Evolutionary conservation across 164 flowering plant genomes (phyloP).

Genomic region (Cinnamomum chago): DNA sequence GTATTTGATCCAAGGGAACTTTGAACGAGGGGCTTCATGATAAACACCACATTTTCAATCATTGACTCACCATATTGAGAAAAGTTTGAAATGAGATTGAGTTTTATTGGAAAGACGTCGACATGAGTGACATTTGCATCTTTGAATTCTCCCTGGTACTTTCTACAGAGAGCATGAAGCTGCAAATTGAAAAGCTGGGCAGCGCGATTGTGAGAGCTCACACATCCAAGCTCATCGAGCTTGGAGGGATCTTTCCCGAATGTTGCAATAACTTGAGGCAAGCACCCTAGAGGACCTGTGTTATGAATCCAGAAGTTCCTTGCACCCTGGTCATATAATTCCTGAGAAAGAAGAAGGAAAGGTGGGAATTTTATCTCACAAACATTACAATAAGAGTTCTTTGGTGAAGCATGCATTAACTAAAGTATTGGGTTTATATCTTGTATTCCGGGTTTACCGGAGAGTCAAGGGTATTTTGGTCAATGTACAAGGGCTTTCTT

Average conservation of each 20-base stretch:
- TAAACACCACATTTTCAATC: not conserved
- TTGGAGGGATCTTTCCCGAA: conserved; percentile 83
- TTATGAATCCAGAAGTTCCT: conserved; percentile 94
- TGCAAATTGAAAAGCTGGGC: conserved; percentile 81
- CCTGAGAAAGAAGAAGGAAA: conserved; percentile 27
- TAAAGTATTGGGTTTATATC: too few species aligned
- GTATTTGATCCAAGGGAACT: not conserved
- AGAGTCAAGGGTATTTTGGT: too few species aligned
- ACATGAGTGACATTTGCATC: conserved; percentile 70
- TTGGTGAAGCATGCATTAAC: too few species aligned
- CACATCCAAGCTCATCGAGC: conserved; percentile 85
- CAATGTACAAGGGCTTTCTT: too few species aligned
- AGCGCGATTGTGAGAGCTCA: conserved; percentile 70
- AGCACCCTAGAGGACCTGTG: conserved; percentile 93
- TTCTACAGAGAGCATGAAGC: conserved; percentile 67
- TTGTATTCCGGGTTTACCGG: too few species aligned
- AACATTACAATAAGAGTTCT: too few species aligned
- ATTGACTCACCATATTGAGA: conserved; percentile 60
- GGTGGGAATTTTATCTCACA: not conserved
- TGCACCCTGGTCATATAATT: conserved; percentile 69
- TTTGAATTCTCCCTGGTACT: conserved; percentile 46
- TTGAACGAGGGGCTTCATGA: not conserved
- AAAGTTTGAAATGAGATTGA: conserved; percentile 65
- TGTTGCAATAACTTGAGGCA: conserved; percentile 70
- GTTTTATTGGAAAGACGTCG: conserved; percentile 71